These are phyloP conservation scores for Pichia exigua DNA, from an alignment of 805 yeast genomes.

Conservation along the genomic window DNA sequence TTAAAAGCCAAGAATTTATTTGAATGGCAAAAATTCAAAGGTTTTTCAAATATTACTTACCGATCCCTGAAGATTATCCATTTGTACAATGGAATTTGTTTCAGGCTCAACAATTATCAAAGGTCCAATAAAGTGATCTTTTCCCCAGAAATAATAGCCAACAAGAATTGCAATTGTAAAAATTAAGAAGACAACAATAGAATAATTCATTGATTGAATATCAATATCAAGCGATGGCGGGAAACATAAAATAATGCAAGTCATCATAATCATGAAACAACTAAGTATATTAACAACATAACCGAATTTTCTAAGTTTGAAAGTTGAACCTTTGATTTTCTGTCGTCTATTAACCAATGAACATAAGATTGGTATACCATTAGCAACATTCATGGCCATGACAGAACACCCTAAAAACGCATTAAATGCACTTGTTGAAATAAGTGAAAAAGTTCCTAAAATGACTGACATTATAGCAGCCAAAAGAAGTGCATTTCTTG, in stretches of 20 bases:
- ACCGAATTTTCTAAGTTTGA: conserved; percentile 55
- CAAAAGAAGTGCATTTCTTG: conserved; percentile 59
- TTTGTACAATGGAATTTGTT: background rate
- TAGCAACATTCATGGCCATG: conserved; percentile 63
- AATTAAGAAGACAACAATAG: conserved; percentile 50
- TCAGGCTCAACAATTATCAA: conserved; percentile 25
- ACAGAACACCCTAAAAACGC: conserved; percentile 83
- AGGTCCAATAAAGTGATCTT: conserved; percentile 56
- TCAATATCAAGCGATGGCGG: conserved; percentile 59
- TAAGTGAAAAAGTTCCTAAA: conserved; percentile 56
- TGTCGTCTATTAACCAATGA: conserved; percentile 50
- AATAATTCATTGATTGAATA: conserved; percentile 49
- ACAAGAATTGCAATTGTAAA: conserved; percentile 42
- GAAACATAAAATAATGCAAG: conserved; percentile 55
- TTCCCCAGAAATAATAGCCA: conserved; percentile 56
- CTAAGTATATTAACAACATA: conserved; percentile 55
- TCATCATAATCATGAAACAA: conserved; percentile 50
- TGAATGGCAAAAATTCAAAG: background rate
- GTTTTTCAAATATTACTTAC: background rate
- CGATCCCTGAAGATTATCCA: background rate
- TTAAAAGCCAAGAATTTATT: background rate
- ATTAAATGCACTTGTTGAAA: conserved; percentile 69
- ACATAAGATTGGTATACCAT: conserved; percentile 67
- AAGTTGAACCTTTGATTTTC: conserved; percentile 60
- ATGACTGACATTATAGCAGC: conserved; percentile 55